Evolutionary conservation across 139 green algal species (phyloP).

Genomic region (Auxenochlorella pyrenoidosa): DNA sequence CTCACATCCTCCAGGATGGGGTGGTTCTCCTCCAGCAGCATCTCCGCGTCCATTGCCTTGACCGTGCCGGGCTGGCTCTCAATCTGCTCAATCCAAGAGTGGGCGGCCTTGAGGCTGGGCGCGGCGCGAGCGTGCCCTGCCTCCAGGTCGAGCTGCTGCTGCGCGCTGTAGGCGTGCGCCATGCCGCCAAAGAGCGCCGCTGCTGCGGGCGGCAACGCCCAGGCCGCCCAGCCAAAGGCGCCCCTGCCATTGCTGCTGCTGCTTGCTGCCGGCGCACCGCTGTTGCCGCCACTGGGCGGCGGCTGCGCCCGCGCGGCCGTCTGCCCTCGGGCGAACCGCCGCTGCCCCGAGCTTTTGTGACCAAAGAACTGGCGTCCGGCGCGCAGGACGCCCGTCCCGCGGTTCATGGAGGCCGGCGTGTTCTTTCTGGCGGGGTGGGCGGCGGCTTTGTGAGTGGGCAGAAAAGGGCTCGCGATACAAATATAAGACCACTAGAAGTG

Average conservation of each 20-base stretch:
- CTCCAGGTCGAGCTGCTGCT: background rate
- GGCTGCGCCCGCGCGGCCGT: background rate
- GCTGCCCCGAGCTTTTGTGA: no score
- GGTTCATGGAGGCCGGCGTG: background rate
- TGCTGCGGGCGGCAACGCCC: background rate
- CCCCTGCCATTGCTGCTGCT: background rate
- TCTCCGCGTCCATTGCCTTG: constrained; percentile 41
- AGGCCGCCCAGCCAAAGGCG: constrained; percentile 5
- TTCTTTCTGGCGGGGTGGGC: no score
- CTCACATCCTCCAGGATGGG: constrained; percentile 50
- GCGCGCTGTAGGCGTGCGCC: background rate
- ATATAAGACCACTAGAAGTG: no score
- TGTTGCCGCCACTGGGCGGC: background rate
- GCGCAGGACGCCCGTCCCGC: background rate
- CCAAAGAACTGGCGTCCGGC: background rate
- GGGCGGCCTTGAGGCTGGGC: background rate
- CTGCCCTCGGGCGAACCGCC: background rate
- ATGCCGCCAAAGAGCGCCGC: constrained; percentile 23
- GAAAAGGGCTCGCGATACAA: no score
- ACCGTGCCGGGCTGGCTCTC: constrained; percentile 9
- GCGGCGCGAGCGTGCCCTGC: background rate
- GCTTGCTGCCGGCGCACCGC: background rate
- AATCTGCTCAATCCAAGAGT: constrained; percentile 7
- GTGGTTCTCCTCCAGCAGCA: constrained; percentile 46
- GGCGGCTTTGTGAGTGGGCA: no score